A percentile compares a stretch with the other conserved stretches of the same genome.
phyloP scores from a whole-genome alignment of 2,329 filamentous ascomycete species.

The Trichoderma oligosporum region DNA sequence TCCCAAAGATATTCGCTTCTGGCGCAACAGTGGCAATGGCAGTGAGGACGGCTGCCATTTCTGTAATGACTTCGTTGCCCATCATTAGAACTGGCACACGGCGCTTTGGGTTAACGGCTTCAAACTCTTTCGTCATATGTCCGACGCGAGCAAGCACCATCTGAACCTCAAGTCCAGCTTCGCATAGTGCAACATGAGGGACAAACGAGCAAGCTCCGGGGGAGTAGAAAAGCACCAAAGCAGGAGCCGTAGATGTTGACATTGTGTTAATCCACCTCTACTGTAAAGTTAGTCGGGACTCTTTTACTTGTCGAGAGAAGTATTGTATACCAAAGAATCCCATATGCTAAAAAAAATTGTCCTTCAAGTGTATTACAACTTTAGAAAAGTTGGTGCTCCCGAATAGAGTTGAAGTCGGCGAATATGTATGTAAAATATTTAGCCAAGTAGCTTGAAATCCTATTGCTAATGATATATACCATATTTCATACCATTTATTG shows the following conservation, averaged over 20 bases:
- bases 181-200: neutral
- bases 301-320: neutral
- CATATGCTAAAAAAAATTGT: too few species aligned
- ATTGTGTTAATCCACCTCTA: neutral
- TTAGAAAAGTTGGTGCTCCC: too few species aligned
- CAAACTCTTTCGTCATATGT: neutral
- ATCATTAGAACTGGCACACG: neutral
- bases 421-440: neutral
- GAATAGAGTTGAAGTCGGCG: too few species aligned
- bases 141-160: neutral
- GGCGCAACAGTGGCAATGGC: neutral
- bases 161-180: neutral
- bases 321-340: neutral
- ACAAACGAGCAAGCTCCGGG: neutral
- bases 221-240: neutral
- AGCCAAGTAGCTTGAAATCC: too few species aligned
- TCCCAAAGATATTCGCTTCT: neutral
- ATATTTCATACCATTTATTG: too few species aligned
- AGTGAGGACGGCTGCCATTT: neutral
- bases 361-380: too few species aligned
- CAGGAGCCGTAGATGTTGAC: neutral
- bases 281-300: neutral
- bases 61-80: neutral
- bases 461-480: too few species aligned
- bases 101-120: neutral